These are phyloP conservation scores for Mrakia gelida DNA, from an alignment of 768 basidiomycete species.

Conservation along the genomic window DNA sequence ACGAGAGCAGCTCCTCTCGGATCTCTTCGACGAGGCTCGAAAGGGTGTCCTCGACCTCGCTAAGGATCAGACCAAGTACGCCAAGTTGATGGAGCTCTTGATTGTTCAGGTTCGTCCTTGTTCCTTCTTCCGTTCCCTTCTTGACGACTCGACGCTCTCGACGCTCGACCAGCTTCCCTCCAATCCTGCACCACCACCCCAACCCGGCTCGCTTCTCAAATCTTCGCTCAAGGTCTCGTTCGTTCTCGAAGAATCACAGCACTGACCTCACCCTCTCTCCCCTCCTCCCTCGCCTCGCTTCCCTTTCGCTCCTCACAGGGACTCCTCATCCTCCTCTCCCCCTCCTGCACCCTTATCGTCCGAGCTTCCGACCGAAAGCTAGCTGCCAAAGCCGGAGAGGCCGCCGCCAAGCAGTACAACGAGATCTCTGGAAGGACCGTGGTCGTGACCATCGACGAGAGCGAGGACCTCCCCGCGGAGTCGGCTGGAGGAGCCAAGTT, in stretches of 20 bases:
- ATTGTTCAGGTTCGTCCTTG: constrained; percentile 61
- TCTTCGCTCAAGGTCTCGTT: too few species aligned
- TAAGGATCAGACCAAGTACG: constrained; percentile 64
- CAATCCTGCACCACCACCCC: neutral
- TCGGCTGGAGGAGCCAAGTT: constrained; percentile 86
- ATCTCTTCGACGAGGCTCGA: constrained; percentile 74
- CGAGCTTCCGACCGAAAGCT: constrained; percentile 64
- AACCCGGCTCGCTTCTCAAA: neutral
- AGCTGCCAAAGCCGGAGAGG: constrained; percentile 60
- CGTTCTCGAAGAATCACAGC: neutral
- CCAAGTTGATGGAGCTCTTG: constrained; percentile 73
- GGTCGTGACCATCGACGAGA: constrained; percentile 57
- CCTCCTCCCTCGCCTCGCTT: neutral
- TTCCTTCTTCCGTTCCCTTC: neutral
- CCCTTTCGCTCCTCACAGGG: constrained; percentile 47
- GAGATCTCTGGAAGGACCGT: constrained; percentile 70
- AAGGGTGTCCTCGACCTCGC: constrained; percentile 59
- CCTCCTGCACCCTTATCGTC: constrained; percentile 60
- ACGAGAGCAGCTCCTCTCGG: constrained; percentile 86
- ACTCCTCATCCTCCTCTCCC: constrained; percentile 74
- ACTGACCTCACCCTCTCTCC: neutral
- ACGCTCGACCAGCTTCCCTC: neutral
- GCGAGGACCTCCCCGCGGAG: constrained; percentile 57
- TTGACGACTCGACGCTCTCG: neutral
- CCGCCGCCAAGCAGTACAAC: constrained; percentile 63